Percentiles rank a stretch among this genome's conserved stretches.
Evolutionary conservation across 352 stramenopile species (phyloP).

Genomic region (Hyaloperonospora arabidopsidis): DNA sequence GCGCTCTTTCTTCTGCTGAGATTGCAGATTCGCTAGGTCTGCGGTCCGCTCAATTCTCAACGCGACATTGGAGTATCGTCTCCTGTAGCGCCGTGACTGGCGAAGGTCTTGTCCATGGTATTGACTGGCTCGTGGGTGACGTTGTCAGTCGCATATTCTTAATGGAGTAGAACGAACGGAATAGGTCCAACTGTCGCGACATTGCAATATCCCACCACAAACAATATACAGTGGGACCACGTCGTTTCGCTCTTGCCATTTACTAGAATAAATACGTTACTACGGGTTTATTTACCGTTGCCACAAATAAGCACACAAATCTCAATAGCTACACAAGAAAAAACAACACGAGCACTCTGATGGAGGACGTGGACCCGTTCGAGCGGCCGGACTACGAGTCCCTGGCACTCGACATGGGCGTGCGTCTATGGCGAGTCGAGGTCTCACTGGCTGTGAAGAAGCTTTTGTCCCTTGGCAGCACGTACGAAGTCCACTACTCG

Average conservation of each 20-base stretch:
- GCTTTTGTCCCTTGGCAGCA: conserved; percentile 48
- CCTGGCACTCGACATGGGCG: conserved; percentile 32
- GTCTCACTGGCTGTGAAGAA: conserved; percentile 38
- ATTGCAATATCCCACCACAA: not conserved
- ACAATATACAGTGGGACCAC: not conserved
- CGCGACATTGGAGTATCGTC: conserved; percentile 86
- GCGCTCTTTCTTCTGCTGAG: conserved; percentile 83
- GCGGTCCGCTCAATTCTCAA: conserved; percentile 69
- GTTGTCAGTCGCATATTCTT: conserved; percentile 95
- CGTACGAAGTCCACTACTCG: conserved; percentile 50
- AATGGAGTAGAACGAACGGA: conserved; percentile 46
- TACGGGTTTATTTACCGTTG: not conserved
- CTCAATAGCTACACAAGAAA: too few species aligned
- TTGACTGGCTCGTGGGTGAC: conserved; percentile 97
- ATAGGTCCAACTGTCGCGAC: too few species aligned
- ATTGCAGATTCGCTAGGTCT: conserved; percentile 89
- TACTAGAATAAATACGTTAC: not conserved
- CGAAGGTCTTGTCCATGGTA: conserved; percentile 90
- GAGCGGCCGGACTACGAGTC: not conserved
- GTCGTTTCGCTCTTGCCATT: not conserved
- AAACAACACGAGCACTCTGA: conserved; percentile 5
- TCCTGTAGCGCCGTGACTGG: conserved; percentile 96
- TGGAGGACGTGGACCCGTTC: conserved; percentile 1
- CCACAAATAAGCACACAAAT: not conserved
- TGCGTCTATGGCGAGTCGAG: conserved; percentile 43